Percentiles rank a stretch among this genome's conserved stretches.
These are phyloP conservation scores for Mortierella sp. DNA, from an alignment of 371 early-diverging fungal genomes.

Conservation along the genomic window DNA sequence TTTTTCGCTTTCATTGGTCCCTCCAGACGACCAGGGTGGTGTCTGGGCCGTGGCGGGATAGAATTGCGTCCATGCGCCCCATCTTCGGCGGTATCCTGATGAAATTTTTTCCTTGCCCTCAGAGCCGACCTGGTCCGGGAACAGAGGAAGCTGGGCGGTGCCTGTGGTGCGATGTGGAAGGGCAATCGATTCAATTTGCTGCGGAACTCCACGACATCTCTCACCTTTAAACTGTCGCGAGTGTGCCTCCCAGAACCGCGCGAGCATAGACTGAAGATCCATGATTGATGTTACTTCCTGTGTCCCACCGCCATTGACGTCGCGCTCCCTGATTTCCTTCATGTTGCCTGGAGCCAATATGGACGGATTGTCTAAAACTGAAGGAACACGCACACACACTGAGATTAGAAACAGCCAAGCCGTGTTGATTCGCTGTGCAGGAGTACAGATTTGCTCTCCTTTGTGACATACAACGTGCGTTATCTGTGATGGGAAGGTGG, in stretches of 20 bases:
- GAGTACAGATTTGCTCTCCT: no score
- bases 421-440: no score
- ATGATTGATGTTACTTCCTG: conserved; percentile 50
- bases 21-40: conserved; percentile 13
- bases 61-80: conserved; percentile 3
- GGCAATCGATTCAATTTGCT: background rate
- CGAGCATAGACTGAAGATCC: conserved; percentile 46
- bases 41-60: conserved; percentile 20
- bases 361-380: conserved; percentile 1
- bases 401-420: background rate
- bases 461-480: no score
- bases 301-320: conserved; percentile 18
- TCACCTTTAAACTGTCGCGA: conserved; percentile 51
- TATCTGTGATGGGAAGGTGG: no score
- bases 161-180: background rate
- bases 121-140: conserved; percentile 9
- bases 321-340: conserved; percentile 35
- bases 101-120: conserved; percentile 1
- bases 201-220: background rate
- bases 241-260: conserved; percentile 52
- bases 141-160: background rate
- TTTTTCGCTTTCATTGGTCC: conserved; percentile 4
- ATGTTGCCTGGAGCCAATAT: conserved; percentile 5
- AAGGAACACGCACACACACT: background rate
- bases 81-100: background rate